Conservation (phyloP, 2,329 filamentous ascomycete genomes). For the Metarhizium brunneum region DNA sequence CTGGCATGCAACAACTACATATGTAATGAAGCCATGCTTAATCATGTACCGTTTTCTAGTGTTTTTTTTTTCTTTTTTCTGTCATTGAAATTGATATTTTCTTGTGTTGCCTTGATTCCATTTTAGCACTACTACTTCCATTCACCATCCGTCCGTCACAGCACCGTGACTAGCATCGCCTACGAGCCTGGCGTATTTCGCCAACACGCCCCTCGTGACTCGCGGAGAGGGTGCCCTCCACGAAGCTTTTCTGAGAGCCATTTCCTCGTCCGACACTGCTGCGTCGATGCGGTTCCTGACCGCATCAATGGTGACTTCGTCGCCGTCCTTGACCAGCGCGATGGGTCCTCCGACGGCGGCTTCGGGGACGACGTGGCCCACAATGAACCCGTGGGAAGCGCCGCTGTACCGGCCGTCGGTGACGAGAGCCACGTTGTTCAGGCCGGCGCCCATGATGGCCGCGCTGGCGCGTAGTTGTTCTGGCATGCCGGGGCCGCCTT, state of each 20-base stretch:
- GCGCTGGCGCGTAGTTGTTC: constrained; percentile 85
- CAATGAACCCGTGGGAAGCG: constrained; percentile 84
- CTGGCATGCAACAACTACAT: background rate
- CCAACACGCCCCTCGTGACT: constrained; percentile 75
- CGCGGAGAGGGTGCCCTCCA: constrained; percentile 65
- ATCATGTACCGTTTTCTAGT: background rate
- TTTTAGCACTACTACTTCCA: background rate
- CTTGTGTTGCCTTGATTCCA: background rate
- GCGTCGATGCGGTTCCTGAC: constrained; percentile 66
- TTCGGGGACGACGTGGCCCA: constrained; percentile 88
- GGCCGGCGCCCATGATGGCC: constrained; percentile 83
- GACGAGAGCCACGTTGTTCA: constrained; percentile 81
- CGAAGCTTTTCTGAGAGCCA: constrained; percentile 49
- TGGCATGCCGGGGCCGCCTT: constrained; percentile 91
- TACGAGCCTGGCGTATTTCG: constrained; percentile 82
- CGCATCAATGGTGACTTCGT: constrained; percentile 79
- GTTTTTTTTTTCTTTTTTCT: background rate
- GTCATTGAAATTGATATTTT: background rate
- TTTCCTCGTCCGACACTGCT: constrained; percentile 59
- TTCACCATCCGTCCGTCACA: constrained; percentile 57
- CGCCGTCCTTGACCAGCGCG: constrained; percentile 70
- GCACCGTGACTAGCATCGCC: constrained; percentile 88
- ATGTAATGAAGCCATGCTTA: background rate
- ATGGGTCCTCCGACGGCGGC: constrained; percentile 84
- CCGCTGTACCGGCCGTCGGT: constrained; percentile 88